Percentiles rank a stretch among this genome's conserved stretches.
These are phyloP conservation scores for Bryum argenteum DNA, from an alignment of 225 moss, liverwort and hornwort genomes.

Conservation along the genomic window DNA sequence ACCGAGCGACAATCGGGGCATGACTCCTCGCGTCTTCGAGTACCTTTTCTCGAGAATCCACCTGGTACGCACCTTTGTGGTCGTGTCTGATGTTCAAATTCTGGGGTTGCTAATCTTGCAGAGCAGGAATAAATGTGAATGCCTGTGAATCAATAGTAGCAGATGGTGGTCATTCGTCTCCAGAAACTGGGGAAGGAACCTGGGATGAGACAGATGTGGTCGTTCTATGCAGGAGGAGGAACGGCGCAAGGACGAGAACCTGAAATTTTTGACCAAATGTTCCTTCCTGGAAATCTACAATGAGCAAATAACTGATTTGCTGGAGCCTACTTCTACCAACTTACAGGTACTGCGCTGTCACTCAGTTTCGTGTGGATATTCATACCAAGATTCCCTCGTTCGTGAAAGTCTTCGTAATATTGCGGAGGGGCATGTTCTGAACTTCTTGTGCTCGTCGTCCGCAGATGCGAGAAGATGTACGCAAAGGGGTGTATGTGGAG, in stretches of 20 bases:
- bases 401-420: neutral
- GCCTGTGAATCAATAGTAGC: neutral
- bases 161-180: neutral
- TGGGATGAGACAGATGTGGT: slow-evolving; percentile 17
- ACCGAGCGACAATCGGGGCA: slow-evolving; percentile 65
- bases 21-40: slow-evolving; percentile 71
- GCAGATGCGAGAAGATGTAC: slow-evolving; percentile 93
- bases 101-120: neutral
- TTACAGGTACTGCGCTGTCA: slow-evolving; percentile 46
- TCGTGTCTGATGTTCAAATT: neutral
- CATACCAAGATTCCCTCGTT: neutral
- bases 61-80: slow-evolving; percentile 39
- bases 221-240: slow-evolving; percentile 52
- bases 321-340: slow-evolving; percentile 59
- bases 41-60: slow-evolving; percentile 61
- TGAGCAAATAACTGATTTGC: slow-evolving; percentile 74
- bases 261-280: slow-evolving; percentile 56
- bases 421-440: neutral
- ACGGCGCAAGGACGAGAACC: slow-evolving; percentile 55
- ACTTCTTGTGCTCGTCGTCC: neutral
- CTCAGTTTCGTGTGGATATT: neutral
- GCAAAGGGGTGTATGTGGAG: slow-evolving; percentile 95
- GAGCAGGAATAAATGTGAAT: neutral
- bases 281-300: slow-evolving; percentile 66
- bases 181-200: neutral